Evolutionary conservation across 148 eudicot genomes (phyloP).

Genomic region (Limonium bicolor): DNA sequence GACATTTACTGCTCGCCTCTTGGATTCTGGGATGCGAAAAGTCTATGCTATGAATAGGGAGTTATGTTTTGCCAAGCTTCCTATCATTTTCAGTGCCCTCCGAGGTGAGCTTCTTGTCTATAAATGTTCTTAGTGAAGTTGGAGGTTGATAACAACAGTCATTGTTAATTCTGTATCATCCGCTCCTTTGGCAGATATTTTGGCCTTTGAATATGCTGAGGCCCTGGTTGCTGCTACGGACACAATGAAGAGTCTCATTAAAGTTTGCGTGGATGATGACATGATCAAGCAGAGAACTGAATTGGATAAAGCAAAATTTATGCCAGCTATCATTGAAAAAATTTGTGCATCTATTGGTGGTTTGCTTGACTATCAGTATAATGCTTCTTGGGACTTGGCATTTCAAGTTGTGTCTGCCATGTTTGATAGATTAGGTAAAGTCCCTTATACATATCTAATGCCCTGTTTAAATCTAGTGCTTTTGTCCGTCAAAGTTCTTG

Average conservation of each 20-base stretch:
- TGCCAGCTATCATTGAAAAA: slow-evolving; percentile 63
- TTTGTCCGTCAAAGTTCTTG: no score
- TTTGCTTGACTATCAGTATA: slow-evolving; percentile 61
- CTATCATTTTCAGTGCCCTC: slow-evolving; percentile 53
- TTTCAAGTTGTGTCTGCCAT: slow-evolving; percentile 65
- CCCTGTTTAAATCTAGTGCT: no score
- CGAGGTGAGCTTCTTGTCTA: slow-evolving; percentile 27
- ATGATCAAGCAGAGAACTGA: slow-evolving; percentile 57
- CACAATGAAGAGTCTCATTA: slow-evolving; percentile 58
- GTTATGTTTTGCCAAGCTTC: slow-evolving; percentile 65
- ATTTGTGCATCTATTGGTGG: slow-evolving; percentile 63
- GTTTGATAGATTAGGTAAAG: slow-evolving; percentile 86
- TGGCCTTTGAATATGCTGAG: slow-evolving; percentile 76
- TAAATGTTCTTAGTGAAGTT: background rate
- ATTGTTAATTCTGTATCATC: slow-evolving; percentile 8
- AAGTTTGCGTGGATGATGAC: slow-evolving; percentile 62
- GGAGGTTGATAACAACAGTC: background rate
- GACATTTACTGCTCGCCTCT: slow-evolving; percentile 68
- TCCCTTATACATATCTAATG: no score
- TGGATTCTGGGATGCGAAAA: slow-evolving; percentile 72
- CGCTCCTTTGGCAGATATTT: slow-evolving; percentile 38
- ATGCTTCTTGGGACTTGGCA: slow-evolving; percentile 65
- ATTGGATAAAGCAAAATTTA: slow-evolving; percentile 24
- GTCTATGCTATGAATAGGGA: slow-evolving; percentile 41
- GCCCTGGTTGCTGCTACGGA: slow-evolving; percentile 62